phyloP scores from a whole-genome alignment of 768 basidiomycete genomes.

The Agrocybe chaxingu region DNA sequence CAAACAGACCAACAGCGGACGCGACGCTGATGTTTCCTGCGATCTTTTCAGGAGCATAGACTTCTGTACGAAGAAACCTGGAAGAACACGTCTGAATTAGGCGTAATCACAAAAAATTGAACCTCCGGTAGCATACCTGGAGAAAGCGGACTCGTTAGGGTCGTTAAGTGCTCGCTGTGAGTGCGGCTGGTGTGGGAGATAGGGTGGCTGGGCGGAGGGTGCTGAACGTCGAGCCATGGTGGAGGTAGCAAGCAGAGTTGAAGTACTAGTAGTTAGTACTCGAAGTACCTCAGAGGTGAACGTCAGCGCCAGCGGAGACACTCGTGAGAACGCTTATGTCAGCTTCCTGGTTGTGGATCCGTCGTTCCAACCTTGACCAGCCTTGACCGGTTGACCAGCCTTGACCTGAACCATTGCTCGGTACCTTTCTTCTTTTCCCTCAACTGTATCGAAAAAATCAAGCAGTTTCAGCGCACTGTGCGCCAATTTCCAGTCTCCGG shows the following conservation, averaged over 20 bases:
- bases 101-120: neutral
- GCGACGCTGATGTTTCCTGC: conserved; percentile 71
- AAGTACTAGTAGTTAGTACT: too few relatives aligned
- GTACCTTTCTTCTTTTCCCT: too few relatives aligned
- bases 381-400: too few relatives aligned
- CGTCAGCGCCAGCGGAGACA: neutral
- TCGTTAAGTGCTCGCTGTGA: conserved; percentile 43
- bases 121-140: conserved; percentile 35
- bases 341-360: too few relatives aligned
- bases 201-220: conserved; percentile 52
- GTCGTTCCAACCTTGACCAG: too few relatives aligned
- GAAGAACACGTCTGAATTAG: neutral
- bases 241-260: conserved; percentile 6
- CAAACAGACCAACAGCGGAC: conserved; percentile 63
- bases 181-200: conserved; percentile 46
- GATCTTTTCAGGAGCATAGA: conserved; percentile 71
- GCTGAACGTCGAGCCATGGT: conserved; percentile 67
- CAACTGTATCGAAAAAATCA: too few relatives aligned
- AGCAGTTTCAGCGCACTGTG: too few relatives aligned
- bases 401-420: too few relatives aligned
- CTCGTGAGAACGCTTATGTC: neutral
- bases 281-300: neutral
- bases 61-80: conserved; percentile 57
- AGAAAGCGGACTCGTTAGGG: conserved; percentile 62
- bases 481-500: too few relatives aligned